Evolutionary conservation across 2,329 filamentous ascomycete species (phyloP).

Genomic region (Sporothrix brasiliensis): DNA sequence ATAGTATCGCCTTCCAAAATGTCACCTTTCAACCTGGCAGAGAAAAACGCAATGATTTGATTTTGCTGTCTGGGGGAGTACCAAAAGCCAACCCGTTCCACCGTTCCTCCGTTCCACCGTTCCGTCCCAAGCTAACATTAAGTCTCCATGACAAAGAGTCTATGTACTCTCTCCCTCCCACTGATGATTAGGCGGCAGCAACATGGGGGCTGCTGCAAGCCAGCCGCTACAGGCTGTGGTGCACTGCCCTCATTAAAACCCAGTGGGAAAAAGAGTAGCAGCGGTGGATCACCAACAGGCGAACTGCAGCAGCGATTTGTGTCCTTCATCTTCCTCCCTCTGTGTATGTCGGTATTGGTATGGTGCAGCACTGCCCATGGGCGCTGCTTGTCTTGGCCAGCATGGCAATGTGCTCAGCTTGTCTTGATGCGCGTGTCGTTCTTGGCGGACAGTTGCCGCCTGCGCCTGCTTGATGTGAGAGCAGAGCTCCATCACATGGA

Average conservation of each 20-base stretch:
- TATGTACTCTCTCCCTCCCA: slow-evolving; percentile 10
- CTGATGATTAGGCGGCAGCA: slow-evolving; percentile 6
- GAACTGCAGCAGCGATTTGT: slow-evolving; percentile 1
- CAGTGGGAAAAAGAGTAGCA: slow-evolving; percentile 13
- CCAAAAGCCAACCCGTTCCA: slow-evolving; percentile 6
- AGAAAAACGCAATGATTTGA: not conserved
- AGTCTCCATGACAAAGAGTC: not conserved
- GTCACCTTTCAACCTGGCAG: slow-evolving; percentile 7
- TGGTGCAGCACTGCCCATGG: slow-evolving; percentile 10
- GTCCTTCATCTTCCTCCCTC: slow-evolving; percentile 5
- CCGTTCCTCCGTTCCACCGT: slow-evolving; percentile 12
- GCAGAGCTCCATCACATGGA: slow-evolving; percentile 7
- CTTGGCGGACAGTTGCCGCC: slow-evolving; percentile 4
- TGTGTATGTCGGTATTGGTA: slow-evolving; percentile 5
- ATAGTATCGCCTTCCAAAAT: not conserved
- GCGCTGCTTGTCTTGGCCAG: slow-evolving; percentile 9
- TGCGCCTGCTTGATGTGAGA: slow-evolving; percentile 19
- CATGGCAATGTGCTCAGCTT: slow-evolving; percentile 14
- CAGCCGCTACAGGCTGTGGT: slow-evolving; percentile 9
- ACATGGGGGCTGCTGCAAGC: not conserved
- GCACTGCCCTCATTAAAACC: slow-evolving; percentile 17
- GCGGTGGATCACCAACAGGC: slow-evolving; percentile 9
- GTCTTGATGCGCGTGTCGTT: slow-evolving; percentile 11
- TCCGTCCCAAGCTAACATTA: slow-evolving; percentile 15
- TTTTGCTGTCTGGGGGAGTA: slow-evolving; percentile 8